A percentile compares a stretch with the other conserved stretches of the same genome.
These are phyloP conservation scores for Wickerhamiella spandovensis DNA, from an alignment of 805 yeast genomes.

Conservation along the genomic window DNA sequence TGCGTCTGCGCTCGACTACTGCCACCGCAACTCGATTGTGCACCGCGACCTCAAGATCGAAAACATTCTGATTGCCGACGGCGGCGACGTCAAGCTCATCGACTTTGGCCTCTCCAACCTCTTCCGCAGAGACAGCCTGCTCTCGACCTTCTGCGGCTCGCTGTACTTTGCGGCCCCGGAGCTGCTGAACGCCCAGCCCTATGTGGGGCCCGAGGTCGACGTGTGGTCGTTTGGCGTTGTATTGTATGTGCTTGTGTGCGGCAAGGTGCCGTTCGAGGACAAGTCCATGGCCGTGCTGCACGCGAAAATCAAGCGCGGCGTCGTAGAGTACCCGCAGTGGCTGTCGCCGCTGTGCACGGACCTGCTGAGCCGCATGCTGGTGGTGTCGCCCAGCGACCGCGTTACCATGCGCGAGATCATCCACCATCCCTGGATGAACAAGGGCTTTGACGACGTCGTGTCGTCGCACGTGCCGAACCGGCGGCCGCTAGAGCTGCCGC, in stretches of 20 bases:
- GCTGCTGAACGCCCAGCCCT: conserved; percentile 79
- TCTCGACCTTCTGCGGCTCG: conserved; percentile 94
- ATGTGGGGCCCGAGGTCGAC: conserved; percentile 93
- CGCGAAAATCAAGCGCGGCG: conserved; percentile 84
- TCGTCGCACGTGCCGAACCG: conserved; percentile 65
- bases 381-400: conserved; percentile 74
- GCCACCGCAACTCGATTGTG: conserved; percentile 88
- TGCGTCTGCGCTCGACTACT: conserved; percentile 83
- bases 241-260: conserved; percentile 86
- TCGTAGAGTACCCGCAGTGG: conserved; percentile 79
- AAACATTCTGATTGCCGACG: conserved; percentile 83
- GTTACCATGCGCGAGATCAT: conserved; percentile 68
- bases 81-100: conserved; percentile 88
- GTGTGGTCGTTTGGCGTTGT: conserved; percentile 98
- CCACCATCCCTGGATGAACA: conserved; percentile 88
- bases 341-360: conserved; percentile 71
- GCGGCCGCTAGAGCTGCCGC: conserved; percentile 56
- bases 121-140: conserved; percentile 52
- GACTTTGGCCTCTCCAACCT: conserved; percentile 93
- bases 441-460: conserved; percentile 67
- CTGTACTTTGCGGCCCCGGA: conserved; percentile 98
- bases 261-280: conserved; percentile 96
- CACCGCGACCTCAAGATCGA: conserved; percentile 96
- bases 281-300: conserved; percentile 84
- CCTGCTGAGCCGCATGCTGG: conserved; percentile 74